A percentile compares a stretch with the other conserved stretches of the same genome.
Conservation (phyloP, 2,329 filamentous ascomycete species). For the Talaromyces sp. region DNA sequence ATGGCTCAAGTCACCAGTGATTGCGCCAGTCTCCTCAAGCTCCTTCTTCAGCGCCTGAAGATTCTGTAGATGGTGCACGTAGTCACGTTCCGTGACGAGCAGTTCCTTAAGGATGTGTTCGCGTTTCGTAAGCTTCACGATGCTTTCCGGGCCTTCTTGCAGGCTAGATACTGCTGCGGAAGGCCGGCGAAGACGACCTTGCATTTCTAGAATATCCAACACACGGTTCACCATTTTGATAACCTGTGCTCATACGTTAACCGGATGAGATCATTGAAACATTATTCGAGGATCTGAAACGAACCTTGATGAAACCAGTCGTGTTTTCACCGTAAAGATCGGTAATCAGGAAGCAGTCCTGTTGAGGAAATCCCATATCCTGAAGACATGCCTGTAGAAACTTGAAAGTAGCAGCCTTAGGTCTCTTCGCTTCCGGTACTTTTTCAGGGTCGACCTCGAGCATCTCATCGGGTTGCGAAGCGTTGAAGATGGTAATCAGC, state of each 20-base stretch:
- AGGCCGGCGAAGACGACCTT: slow-evolving; percentile 69
- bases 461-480: slow-evolving; percentile 66
- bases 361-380: slow-evolving; percentile 72
- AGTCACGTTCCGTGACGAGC: slow-evolving; percentile 93
- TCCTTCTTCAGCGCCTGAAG: slow-evolving; percentile 87
- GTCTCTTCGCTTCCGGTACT: slow-evolving; percentile 67
- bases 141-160: slow-evolving; percentile 36
- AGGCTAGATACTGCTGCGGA: slow-evolving; percentile 52
- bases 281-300: slow-evolving; percentile 21
- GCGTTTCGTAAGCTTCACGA: slow-evolving; percentile 64
- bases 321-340: slow-evolving; percentile 93
- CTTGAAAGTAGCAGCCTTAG: slow-evolving; percentile 85
- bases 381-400: slow-evolving; percentile 87
- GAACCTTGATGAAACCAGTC: slow-evolving; percentile 91
- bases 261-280: neutral
- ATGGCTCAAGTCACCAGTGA: slow-evolving; percentile 86
- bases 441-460: slow-evolving; percentile 65
- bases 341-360: slow-evolving; percentile 86
- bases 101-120: slow-evolving; percentile 90
- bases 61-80: slow-evolving; percentile 94
- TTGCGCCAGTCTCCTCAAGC: slow-evolving; percentile 79
- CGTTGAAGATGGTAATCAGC: slow-evolving; percentile 84
- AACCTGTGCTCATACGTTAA: slow-evolving; percentile 51
- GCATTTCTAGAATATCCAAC: slow-evolving; percentile 76
- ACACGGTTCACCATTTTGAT: slow-evolving; percentile 90